Conservation (phyloP, 176 grass and related monocot genomes). For the Oryza rufipogon region DNA sequence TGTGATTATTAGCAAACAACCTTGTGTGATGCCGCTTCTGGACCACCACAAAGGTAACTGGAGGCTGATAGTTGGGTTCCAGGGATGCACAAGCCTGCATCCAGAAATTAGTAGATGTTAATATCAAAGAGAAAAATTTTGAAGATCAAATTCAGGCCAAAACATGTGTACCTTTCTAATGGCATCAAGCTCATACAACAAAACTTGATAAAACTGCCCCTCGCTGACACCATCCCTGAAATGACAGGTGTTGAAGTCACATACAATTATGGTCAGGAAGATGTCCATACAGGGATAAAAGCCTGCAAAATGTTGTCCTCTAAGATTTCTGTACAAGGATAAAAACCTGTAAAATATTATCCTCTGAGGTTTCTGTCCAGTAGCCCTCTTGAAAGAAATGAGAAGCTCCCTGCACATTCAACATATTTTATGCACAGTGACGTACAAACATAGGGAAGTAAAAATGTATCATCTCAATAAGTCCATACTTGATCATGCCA, state of each 20-base stretch:
- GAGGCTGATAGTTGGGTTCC: constrained; percentile 97
- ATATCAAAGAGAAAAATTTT: background rate
- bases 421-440: constrained; percentile 18
- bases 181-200: constrained; percentile 90
- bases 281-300: constrained; percentile 26
- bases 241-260: background rate
- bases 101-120: constrained; percentile 1
- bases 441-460: constrained; percentile 4
- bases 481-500: constrained; percentile 89
- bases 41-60: constrained; percentile 95
- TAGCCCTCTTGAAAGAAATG: constrained; percentile 86
- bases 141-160: background rate
- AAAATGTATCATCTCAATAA: constrained; percentile 4
- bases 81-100: constrained; percentile 86
- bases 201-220: constrained; percentile 97
- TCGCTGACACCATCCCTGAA: constrained; percentile 94
- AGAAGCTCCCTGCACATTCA: constrained; percentile 75
- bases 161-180: constrained; percentile 80
- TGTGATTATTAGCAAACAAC: constrained; percentile 90
- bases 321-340: constrained; percentile 77
- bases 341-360: constrained; percentile 96
- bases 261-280: background rate
- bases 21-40: constrained; percentile 98
- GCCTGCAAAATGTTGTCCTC: constrained; percentile 96
- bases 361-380: constrained; percentile 92